phyloP scores from a whole-genome alignment of 805 yeast species.

The Saccharomycopsis synnaedendra region DNA sequence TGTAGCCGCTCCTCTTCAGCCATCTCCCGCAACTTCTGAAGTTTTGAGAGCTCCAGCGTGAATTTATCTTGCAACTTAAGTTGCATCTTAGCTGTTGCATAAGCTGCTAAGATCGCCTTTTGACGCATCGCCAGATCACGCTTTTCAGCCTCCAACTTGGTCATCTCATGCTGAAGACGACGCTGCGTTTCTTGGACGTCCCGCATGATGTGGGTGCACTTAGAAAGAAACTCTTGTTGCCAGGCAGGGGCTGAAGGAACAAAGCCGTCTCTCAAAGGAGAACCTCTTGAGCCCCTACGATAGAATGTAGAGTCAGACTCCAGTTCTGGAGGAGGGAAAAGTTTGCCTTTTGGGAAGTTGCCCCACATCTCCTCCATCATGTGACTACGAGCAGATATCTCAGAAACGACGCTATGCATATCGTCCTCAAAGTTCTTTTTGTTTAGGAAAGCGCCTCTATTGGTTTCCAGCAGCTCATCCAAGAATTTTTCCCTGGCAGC shows the following conservation, averaged over 20 bases:
- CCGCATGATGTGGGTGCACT: background rate
- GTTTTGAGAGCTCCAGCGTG: slow-evolving; percentile 10
- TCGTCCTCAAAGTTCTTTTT: slow-evolving; percentile 3
- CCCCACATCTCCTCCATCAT: no score
- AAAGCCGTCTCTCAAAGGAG: background rate
- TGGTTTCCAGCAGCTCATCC: background rate
- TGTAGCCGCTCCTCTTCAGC: slow-evolving; percentile 15
- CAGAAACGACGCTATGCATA: background rate
- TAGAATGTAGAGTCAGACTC: no score
- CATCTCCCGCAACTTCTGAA: slow-evolving; percentile 8
- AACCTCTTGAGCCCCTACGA: no score
- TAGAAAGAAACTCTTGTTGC: background rate
- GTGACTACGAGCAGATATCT: no score
- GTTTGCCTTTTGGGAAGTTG: no score
- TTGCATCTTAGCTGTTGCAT: slow-evolving; percentile 16
- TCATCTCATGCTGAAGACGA: slow-evolving; percentile 8
- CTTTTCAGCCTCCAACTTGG: slow-evolving; percentile 3
- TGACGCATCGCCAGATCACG: background rate
- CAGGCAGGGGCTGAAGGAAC: background rate
- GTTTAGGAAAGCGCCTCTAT: slow-evolving; percentile 2
- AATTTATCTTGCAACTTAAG: slow-evolving; percentile 12
- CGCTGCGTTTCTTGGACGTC: slow-evolving; percentile 16
- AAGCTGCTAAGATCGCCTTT: slow-evolving; percentile 9
- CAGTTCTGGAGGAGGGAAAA: no score
- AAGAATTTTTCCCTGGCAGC: background rate